Base-by-base conservation (phyloP, 352 stramenopile genomes). In the Thalassiosira delicatula region DNA sequence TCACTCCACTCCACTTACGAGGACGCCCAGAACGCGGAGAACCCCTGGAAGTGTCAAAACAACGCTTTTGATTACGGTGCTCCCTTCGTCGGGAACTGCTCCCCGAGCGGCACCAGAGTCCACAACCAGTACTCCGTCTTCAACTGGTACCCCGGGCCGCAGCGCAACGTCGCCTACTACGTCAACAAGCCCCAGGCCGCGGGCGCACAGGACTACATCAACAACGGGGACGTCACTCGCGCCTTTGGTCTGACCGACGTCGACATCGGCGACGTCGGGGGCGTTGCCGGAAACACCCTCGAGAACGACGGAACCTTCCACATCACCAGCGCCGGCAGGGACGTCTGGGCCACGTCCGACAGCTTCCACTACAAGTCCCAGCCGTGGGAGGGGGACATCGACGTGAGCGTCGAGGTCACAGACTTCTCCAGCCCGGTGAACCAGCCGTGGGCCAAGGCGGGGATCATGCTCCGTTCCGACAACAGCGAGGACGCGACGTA, bases 1-100 rank as follows among this genome's bases (percentile, higher is more conserved):
- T 30, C 67, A 21, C 49, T 89, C 0, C 70, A 83, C 51, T 81
- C 63, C 5, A 87, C 73, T 9, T 81, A 82, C 25, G 79, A 87
- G 42, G 83, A 89, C 70, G 83, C 83, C 33, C n/a, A 76, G 27
- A 35, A 33, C 14, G 67, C 70, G 21, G 27, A 17, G 1, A 88
- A 88, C 33, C 59, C 61, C 14, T 87, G 77, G 83, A 21, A 53
- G 46, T 89, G 73, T 57, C 70, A 56, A 7, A 56, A 59, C 9
- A 37, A 61, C n/a, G 14, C n/a, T 17, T 79, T 63, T 56, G 70
- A 86, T 29, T 76, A 76, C 23, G 56, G 37, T 21, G 37, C 14
- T 19, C 44, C 33, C 5, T 82, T 83, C 49, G 66, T 69, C 12
- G 78, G 79, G 12, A 32, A 84, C 7, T 85, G 83, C 46, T 81